These are phyloP conservation scores for Salvia miltiorrhiza DNA, from an alignment of 257 asterid genomes.

Conservation along the genomic window DNA sequence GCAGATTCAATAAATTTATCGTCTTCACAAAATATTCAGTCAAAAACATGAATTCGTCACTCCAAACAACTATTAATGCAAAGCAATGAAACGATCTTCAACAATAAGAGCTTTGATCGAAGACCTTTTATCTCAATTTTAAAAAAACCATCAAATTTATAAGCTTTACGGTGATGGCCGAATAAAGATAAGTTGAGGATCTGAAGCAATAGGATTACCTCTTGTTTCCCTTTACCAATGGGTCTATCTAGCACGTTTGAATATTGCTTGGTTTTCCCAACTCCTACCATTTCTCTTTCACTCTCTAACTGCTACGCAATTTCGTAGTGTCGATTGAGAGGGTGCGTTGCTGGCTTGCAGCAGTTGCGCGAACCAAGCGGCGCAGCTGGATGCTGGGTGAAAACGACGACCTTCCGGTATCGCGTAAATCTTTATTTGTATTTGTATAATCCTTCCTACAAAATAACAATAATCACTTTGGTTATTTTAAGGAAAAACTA, in stretches of 20 bases:
- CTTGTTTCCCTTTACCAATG: conserved; percentile 94
- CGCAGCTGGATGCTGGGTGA: background rate
- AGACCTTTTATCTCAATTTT: background rate
- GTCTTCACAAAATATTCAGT: background rate
- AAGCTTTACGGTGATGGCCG: background rate
- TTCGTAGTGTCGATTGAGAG: conserved; percentile 5
- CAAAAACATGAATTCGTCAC: background rate
- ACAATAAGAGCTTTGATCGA: background rate
- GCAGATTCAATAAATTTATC: background rate
- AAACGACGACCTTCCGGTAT: background rate
- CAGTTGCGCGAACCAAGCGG: background rate
- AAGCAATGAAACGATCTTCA: background rate
- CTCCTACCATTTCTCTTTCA: conserved; percentile 61
- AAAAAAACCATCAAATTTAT: background rate
- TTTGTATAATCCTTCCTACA: too few species aligned
- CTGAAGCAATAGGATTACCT: conserved; percentile 44
- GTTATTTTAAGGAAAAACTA: too few species aligned
- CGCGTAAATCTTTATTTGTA: background rate
- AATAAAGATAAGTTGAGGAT: conserved; percentile 16
- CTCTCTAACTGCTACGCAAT: background rate
- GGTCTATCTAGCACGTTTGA: conserved; percentile 84
- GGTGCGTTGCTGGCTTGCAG: background rate
- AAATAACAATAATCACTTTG: too few species aligned
- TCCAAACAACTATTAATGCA: background rate
- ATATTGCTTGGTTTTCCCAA: conserved; percentile 84